Base-by-base conservation (phyloP, 768 basidiomycete genomes). In the Lentinula boryana region DNA sequence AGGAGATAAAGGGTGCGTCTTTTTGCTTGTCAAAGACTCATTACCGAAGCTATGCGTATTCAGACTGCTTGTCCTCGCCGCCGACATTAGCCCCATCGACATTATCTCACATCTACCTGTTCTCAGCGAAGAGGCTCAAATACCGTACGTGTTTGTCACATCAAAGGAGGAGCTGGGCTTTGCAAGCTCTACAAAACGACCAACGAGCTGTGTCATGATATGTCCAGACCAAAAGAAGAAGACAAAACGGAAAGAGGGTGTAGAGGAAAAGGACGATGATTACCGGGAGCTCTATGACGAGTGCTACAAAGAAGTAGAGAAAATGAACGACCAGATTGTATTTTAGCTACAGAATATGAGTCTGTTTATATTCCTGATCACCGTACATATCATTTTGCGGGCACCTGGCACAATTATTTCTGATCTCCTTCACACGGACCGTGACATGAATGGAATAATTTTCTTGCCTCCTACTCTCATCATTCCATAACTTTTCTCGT, bases 21-120 rank as follows among this genome's bases (percentile, higher is more conserved):
- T 36, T 48, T 10, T 52, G 40, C 46, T 49, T 35, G 23, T n/a
- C 21, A 10, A 9, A 15, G 5, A 18, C 12, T 21, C 16, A 54
- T 41, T 12, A 58, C 2, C 21, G 21, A 48, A 48, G 60, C 51
- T 46, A 62, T 50, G 52, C 7, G 15, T 36, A 31, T 53, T 7
- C 65, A 95, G 94, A 21, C 78, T 99, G 36, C 84, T 99, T 33
- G 77, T 99, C 60, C 85, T 99, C 62, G 97, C 97, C 4, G 95
- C 90, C 41, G 96, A 98, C 74, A 98, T 98, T 72, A 96, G 92
- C 63, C 97, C 97, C 10, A 89, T 98, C 68, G 97, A 99, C 76
- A 97, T 99, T 66, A 95, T 98, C 68, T 95, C 95, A 36, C 97
- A 98, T 76, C 80, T 99, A 55, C 97, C 97, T 5, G 79, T 98